Evolutionary conservation across 1,284 basidiomycete genomes (phyloP).

Genomic region (Macrocystidia cucumis): DNA sequence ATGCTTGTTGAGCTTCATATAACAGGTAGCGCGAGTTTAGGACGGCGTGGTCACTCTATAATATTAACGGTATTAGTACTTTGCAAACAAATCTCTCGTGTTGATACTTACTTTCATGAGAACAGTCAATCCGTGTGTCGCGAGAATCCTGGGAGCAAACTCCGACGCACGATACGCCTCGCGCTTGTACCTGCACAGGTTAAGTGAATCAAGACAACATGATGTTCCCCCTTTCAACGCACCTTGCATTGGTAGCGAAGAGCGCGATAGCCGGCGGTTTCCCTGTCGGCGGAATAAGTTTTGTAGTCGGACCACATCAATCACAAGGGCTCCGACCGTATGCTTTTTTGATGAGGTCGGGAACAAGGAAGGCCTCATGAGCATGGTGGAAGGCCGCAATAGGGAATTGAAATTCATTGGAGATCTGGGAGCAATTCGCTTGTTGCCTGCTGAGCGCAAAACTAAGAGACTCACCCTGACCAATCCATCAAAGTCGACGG

Average conservation of each 20-base stretch:
- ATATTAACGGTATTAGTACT: slow-evolving; percentile 4
- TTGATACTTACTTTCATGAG: slow-evolving; percentile 48
- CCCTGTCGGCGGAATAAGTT: slow-evolving; percentile 19
- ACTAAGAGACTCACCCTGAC: slow-evolving; percentile 42
- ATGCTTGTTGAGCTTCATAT: slow-evolving; percentile 84
- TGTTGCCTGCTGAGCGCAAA: slow-evolving; percentile 1
- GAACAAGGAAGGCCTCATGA: slow-evolving; percentile 80
- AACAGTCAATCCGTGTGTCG: slow-evolving; percentile 58
- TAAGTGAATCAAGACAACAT: background rate
- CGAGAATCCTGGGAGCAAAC: slow-evolving; percentile 69
- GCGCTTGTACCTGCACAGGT: slow-evolving; percentile 53
- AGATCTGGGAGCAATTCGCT: slow-evolving; percentile 38
- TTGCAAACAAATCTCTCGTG: background rate
- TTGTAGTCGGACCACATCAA: background rate
- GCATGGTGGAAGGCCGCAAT: slow-evolving; percentile 86
- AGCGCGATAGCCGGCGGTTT: slow-evolving; percentile 70
- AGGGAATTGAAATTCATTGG: slow-evolving; percentile 76
- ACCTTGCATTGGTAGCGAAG: slow-evolving; percentile 62
- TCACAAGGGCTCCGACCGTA: slow-evolving; percentile 37
- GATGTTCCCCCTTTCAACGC: slow-evolving; percentile 1
- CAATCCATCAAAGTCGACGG: slow-evolving; percentile 70
- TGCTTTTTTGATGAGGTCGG: slow-evolving; percentile 67
- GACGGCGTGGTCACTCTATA: slow-evolving; percentile 64
- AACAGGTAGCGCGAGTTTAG: slow-evolving; percentile 75
- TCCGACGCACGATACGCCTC: slow-evolving; percentile 76